These are phyloP conservation scores for Penicillium simplicissimum DNA, from an alignment of 495 filamentous ascomycete species.

Conservation along the genomic window DNA sequence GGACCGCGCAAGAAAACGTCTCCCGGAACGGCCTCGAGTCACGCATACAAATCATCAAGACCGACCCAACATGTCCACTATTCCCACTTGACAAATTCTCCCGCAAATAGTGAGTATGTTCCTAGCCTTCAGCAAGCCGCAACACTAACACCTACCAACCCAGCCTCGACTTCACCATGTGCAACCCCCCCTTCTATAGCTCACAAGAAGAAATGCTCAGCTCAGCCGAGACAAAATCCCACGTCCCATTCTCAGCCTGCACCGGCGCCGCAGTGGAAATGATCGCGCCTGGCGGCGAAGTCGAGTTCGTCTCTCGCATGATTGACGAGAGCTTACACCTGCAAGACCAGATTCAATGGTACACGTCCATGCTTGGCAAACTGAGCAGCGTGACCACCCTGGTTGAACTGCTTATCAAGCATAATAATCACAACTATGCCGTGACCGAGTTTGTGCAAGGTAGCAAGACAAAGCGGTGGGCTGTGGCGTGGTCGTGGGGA, in stretches of 20 bases:
- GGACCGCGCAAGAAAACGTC: slow-evolving; percentile 65
- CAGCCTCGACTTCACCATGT: slow-evolving; percentile 86
- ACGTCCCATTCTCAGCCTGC: slow-evolving; percentile 72
- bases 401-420: slow-evolving; percentile 58
- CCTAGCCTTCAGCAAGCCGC: not conserved
- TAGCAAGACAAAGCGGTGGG: slow-evolving; percentile 80
- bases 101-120: slow-evolving; percentile 44
- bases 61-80: slow-evolving; percentile 51
- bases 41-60: slow-evolving; percentile 64
- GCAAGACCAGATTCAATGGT: slow-evolving; percentile 71
- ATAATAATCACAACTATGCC: slow-evolving; percentile 74
- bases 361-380: slow-evolving; percentile 89
- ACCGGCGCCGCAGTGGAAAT: slow-evolving; percentile 84
- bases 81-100: slow-evolving; percentile 55
- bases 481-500: slow-evolving; percentile 81
- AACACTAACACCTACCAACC: not conserved
- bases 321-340: slow-evolving; percentile 70
- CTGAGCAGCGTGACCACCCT: slow-evolving; percentile 66
- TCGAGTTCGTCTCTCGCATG: slow-evolving; percentile 75
- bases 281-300: slow-evolving; percentile 82
- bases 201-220: slow-evolving; percentile 67
- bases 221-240: slow-evolving; percentile 63
- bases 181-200: slow-evolving; percentile 91
- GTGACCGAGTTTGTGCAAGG: slow-evolving; percentile 81
- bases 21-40: slow-evolving; percentile 59